These are phyloP conservation scores for Escallonia herrerae DNA, from an alignment of 129 eudicot species.

Conservation along the genomic window DNA sequence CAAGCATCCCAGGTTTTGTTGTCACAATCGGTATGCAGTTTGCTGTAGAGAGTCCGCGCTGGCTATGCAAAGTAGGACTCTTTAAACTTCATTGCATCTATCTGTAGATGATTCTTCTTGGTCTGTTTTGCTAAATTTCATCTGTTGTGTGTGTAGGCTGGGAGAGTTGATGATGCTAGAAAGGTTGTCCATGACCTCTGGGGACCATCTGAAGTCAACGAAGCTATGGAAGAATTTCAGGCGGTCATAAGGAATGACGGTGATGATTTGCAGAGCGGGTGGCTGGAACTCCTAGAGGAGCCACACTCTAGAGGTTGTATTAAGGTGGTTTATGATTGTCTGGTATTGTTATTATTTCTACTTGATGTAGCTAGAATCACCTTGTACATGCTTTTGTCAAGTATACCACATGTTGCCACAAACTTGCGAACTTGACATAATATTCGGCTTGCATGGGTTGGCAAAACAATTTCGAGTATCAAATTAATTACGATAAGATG, in stretches of 20 bases:
- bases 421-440: too few species aligned
- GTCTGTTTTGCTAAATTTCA: constrained; percentile 2
- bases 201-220: constrained; percentile 62
- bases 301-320: constrained; percentile 79
- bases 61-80: constrained; percentile 76
- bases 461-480: too few species aligned
- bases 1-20: constrained; percentile 70
- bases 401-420: background rate
- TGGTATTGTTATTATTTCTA: background rate
- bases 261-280: constrained; percentile 66
- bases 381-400: background rate
- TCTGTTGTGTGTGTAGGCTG: constrained; percentile 45
- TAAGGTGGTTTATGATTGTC: constrained; percentile 18
- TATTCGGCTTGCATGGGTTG: too few species aligned
- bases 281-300: constrained; percentile 72
- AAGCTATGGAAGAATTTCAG: constrained; percentile 66
- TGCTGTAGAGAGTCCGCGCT: constrained; percentile 88
- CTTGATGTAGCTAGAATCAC: background rate
- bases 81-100: background rate
- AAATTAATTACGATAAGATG: too few species aligned
- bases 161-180: constrained; percentile 62
- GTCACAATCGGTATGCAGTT: constrained; percentile 78
- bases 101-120: constrained; percentile 5
- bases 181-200: constrained; percentile 47
- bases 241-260: constrained; percentile 64